Base-by-base conservation (phyloP, 169 alveolate genomes). In the Amoebophrya sp. region DNA sequence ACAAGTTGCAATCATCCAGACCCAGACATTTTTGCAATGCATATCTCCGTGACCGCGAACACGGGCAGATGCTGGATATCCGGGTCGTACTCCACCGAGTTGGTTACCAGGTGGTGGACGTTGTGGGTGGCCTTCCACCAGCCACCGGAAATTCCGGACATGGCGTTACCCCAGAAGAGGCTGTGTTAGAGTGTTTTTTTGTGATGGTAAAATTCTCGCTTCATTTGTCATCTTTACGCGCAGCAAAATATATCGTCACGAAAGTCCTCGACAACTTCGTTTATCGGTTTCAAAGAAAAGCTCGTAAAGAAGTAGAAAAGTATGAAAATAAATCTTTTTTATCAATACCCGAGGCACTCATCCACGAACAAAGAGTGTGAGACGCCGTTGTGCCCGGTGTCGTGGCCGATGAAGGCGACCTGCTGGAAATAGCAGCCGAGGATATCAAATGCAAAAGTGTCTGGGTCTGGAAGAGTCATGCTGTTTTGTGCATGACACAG, bases 41-140 rank as follows among this genome's bases (percentile, higher is more conserved):
- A n/a, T n/a, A n/a, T n/a, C n/a, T n/a, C 77, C 29, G 39, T 91
- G 29, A 91, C 92, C 0, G 89, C 89, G 29, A 47, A 40, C 29
- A 88, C 89, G 40, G 92, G 92, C 77, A 91, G 32, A 77, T 91
- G 92, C 77, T 91, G 90, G 10, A 91, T 91, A 39, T 91, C 92
- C 38, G 92, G 92, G 32, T 91, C 92, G 40, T 38, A 88, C 89
- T 55, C 35, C 29, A 77, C 54, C 23, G 54, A n/a, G 77, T 91
- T 91, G 23, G 92, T 77, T 3, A 54, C 92, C 77, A 77, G 41
- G 77, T 91, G 92, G 47, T 91, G 92, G 39, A 91, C 90, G 77
- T 91, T 91, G 40, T 91, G 92, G 14, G 92, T 77, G 7, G 90
- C 89, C 77, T 91, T 91, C 92, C 92, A 91, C 92, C 92, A 91